These are phyloP conservation scores for Domatiomyces globalis DNA, from an alignment of 2,329 filamentous ascomycete genomes.

Conservation along the genomic window DNA sequence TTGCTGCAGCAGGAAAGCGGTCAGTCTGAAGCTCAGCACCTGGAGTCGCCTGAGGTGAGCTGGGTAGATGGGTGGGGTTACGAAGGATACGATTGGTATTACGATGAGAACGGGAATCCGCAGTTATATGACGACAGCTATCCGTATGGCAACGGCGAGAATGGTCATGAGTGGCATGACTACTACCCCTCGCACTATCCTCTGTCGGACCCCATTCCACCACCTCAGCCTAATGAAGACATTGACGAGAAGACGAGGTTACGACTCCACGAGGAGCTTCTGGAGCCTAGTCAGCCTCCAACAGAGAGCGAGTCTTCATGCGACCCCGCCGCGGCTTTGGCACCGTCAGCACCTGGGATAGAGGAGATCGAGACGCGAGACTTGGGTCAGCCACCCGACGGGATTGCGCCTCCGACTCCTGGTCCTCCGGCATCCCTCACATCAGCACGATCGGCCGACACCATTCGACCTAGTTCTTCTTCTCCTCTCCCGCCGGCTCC, in stretches of 20 bases:
- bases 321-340: slow-evolving; percentile 21
- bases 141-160: slow-evolving; percentile 1
- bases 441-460: slow-evolving; percentile 21
- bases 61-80: slow-evolving; percentile 7
- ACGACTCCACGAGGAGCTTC: slow-evolving; percentile 58
- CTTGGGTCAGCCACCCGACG: slow-evolving; percentile 19
- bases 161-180: neutral
- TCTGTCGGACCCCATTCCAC: slow-evolving; percentile 18
- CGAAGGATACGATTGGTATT: slow-evolving; percentile 12
- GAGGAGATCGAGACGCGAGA: slow-evolving; percentile 40
- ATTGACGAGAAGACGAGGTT: slow-evolving; percentile 72
- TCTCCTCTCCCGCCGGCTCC: slow-evolving; percentile 21
- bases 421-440: slow-evolving; percentile 11
- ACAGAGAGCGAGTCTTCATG: slow-evolving; percentile 35
- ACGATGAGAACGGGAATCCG: slow-evolving; percentile 13
- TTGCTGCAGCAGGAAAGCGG: slow-evolving; percentile 4
- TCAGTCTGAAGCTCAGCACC: slow-evolving; percentile 4
- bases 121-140: slow-evolving; percentile 10
- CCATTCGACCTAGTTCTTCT: slow-evolving; percentile 16
- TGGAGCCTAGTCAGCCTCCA: slow-evolving; percentile 69
- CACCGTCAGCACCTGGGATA: slow-evolving; percentile 32
- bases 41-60: slow-evolving; percentile 1
- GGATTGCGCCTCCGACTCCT: slow-evolving; percentile 16
- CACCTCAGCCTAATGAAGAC: slow-evolving; percentile 43
- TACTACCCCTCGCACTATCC: neutral